Evolutionary conservation across 805 yeast genomes (phyloP), one percentile per base, ranked within the genome.

Genomic region (Ogataea pini): DNA sequence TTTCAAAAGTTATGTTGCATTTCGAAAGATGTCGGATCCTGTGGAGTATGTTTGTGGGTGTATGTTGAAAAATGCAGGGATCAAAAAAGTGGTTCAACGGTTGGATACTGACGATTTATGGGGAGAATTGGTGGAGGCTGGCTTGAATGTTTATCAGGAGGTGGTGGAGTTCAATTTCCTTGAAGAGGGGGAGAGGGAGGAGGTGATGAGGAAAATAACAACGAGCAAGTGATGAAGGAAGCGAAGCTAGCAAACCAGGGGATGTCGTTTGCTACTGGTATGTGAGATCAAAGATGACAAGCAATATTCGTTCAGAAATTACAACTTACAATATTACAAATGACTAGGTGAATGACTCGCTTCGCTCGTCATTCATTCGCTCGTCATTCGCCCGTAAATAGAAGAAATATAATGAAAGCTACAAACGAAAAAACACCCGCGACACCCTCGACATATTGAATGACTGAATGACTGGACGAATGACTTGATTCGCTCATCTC

Each of bases 1-100:
- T 8, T 58, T 56, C 50, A 49, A 48, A 40, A 48, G 47, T 27
- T 50, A 40, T 44, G 31, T 49, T 9, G 48, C 39, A 13, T 44
- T 47, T 32, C 42, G 36, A 12, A 46, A 40, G 43, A 29, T 33
- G 37, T 8, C 13, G 32, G 54, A 54, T 47, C 49, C 36, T 5
- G 32, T 49, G 8, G 37, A 29, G 14, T 41, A 43, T 27, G 52
- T 53, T 19, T 36, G 27, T 16, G 36, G 28, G 7, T 24, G 42
- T 10, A 31, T 47, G 16, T 13, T 9, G 37, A 47, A 43, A 18
- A 41, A 37, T 16, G 18, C n/a, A 3, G 18, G 6, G 10, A 8
- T 36, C 31, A 37, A 42, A 27, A 41, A 18, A 12, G 31, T 13
- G n/a, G 9, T 28, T 6, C 31, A 28, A 24, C 7, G 27, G n/a